Evolutionary conservation across 75 land plant species (phyloP), one percentile per base, ranked within the genome.

Genomic region (Cunninghamia lanceolata): DNA sequence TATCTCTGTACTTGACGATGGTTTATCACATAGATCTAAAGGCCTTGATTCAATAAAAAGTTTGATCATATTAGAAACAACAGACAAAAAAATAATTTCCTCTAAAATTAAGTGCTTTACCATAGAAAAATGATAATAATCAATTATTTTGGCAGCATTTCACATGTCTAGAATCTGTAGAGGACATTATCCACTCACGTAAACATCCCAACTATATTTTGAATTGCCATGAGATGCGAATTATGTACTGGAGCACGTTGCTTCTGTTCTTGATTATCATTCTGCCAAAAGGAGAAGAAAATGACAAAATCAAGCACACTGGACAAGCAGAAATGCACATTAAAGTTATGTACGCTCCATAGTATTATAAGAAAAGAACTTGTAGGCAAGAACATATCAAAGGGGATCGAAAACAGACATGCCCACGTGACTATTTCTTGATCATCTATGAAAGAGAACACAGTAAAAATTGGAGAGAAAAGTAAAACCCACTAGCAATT

Each of bases 11-110:
- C 89, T 91, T 81, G 92, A 68, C 63, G 86, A 16, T 6, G 87
- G 66, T 52, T 59, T 84, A 85, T 98, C 99, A 89, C 94, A 93
- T 35, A 96, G 86, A 86, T 98, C 99, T 86, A 96, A 90, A 82
- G 99, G 99, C 90, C 99, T 98, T 89, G 92, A 91, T 28, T 28
- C 84, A 84, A 47, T 38, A 76, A 85, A 82, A 78, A 30, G 9
- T 54, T 79, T 85, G 38, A 32, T 16, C 19, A 63, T 84, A 85
- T 53, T 35, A 87, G 63, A 84, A 63, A 52, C 28, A 86, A 11
- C 14, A 84, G 7, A 74, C 30, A 88, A 3, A 85, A 9, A 82
- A 50, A 40, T 70, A 10, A 73, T 32, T 36, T 35, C 39, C 28
- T n/a, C 54, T 3, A 34, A n/a, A 66, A 3, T 13, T 39, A 21